A percentile compares a stretch with the other conserved stretches of the same genome.
Evolutionary conservation across 139 green algal species (phyloP).

Genomic region (Eudorina sp.): DNA sequence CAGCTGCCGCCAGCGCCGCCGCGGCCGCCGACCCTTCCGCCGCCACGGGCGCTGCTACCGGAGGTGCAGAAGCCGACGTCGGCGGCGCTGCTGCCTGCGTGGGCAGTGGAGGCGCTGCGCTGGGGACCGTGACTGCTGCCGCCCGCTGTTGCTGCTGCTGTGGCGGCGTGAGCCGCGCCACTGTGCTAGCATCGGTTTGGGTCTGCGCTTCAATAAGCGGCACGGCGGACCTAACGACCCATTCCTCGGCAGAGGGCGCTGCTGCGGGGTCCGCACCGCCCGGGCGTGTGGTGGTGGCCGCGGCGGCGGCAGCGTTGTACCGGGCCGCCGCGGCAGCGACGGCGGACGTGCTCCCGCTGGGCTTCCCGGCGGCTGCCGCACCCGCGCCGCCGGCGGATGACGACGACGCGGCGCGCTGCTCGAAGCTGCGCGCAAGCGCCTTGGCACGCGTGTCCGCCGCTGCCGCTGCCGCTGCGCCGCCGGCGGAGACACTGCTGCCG

Average conservation of each 20-base stretch:
- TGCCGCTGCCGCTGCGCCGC: neutral
- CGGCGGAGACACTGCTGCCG: neutral
- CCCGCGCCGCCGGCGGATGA: neutral
- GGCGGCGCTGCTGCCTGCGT: neutral
- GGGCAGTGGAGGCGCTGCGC: neutral
- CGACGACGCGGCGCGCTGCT: neutral
- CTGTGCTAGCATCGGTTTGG: neutral
- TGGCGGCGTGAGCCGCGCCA: too few relatives aligned
- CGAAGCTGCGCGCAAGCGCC: slow-evolving; percentile 2
- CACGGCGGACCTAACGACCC: neutral
- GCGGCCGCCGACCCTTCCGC: neutral
- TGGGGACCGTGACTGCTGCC: too few relatives aligned
- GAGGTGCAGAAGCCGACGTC: neutral
- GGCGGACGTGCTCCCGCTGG: neutral
- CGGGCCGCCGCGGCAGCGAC: neutral
- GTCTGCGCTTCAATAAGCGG: neutral
- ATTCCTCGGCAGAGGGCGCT: neutral
- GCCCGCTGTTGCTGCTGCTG: too few relatives aligned
- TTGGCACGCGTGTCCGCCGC: neutral
- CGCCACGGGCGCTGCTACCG: neutral
- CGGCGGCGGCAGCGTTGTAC: neutral
- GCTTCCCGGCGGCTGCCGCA: neutral
- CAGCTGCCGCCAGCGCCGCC: neutral
- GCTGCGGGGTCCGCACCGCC: neutral
- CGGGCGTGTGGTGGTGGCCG: neutral